phyloP scores from a whole-genome alignment of 495 filamentous ascomycete genomes.

The Tuber indicum region DNA sequence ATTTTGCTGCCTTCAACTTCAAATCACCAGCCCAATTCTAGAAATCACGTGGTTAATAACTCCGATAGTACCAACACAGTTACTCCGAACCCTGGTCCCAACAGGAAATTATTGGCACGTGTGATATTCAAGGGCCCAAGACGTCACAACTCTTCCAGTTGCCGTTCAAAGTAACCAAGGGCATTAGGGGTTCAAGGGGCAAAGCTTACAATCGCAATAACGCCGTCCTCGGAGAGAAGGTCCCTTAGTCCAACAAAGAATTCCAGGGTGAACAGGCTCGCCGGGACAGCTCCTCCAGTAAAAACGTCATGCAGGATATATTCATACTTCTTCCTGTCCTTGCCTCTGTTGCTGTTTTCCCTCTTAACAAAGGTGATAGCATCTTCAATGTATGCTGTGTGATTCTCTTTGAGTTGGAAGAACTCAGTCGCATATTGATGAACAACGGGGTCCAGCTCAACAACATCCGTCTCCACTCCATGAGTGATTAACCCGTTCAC shows the following conservation, averaged over 20 bases:
- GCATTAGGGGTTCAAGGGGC: background rate
- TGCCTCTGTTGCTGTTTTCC: constrained; percentile 21
- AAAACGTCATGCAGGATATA: constrained; percentile 99
- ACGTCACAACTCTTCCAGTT: background rate
- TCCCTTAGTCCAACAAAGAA: constrained; percentile 63
- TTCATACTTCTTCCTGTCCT: constrained; percentile 56
- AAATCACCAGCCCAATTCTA: constrained; percentile 98
- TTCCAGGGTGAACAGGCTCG: constrained; percentile 76
- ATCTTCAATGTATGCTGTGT: constrained; percentile 73
- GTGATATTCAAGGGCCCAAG: constrained; percentile 3
- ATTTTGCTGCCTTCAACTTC: constrained; percentile 56
- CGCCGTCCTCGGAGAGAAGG: constrained; percentile 69
- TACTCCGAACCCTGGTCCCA: constrained; percentile 10
- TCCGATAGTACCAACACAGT: constrained; percentile 1
- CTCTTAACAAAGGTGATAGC: constrained; percentile 64
- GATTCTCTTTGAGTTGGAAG: constrained; percentile 71
- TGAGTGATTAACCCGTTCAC: constrained; percentile 79
- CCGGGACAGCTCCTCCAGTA: constrained; percentile 88
- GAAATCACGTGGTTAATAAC: constrained; percentile 25
- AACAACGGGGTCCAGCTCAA: constrained; percentile 89
- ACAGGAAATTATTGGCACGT: background rate
- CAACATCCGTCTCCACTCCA: constrained; percentile 82
- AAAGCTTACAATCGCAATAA: constrained; percentile 75
- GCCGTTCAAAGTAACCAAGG: constrained; percentile 4
- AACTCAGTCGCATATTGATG: constrained; percentile 73